These are phyloP conservation scores for Monosiga brevicollis DNA, from an alignment of 78 protist species.

Conservation along the genomic window DNA sequence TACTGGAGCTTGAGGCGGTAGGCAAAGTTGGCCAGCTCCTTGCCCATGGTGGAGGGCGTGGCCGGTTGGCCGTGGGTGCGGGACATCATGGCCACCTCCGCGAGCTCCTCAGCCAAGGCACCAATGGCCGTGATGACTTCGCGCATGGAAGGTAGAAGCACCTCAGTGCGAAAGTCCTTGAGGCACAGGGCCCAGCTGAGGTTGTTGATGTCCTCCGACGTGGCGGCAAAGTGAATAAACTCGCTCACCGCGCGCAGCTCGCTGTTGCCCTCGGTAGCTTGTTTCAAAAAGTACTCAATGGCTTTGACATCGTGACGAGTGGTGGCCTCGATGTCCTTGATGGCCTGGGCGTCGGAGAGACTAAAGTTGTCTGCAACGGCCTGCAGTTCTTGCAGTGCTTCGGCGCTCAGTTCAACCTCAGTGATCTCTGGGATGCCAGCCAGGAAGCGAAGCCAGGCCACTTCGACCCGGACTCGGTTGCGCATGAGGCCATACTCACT, in stretches of 20 bases:
- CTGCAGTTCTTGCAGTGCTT: constrained; percentile 15
- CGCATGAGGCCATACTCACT: constrained; percentile 50
- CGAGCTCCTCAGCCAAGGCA: constrained; percentile 16
- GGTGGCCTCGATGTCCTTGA: constrained; percentile 60
- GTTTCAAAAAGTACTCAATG: constrained; percentile 66
- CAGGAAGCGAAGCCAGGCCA: constrained; percentile 27
- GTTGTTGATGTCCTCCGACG: constrained; percentile 70
- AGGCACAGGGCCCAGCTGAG: constrained; percentile 54
- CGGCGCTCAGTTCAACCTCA: constrained; percentile 11
- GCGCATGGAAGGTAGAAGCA: constrained; percentile 14
- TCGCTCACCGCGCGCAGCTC: constrained; percentile 28
- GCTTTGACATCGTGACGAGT: constrained; percentile 84
- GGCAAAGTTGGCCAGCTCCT: constrained; percentile 64
- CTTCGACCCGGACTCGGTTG: constrained; percentile 47
- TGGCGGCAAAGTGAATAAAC: constrained; percentile 62
- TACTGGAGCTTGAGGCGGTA: constrained; percentile 54
- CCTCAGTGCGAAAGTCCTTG: background rate
- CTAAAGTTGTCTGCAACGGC: constrained; percentile 15
- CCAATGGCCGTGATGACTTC: constrained; percentile 16
- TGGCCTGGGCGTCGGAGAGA: constrained; percentile 35
- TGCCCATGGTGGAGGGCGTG: constrained; percentile 83
- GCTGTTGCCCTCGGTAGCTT: constrained; percentile 11
- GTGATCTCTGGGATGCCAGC: constrained; percentile 24
- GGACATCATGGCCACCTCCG: constrained; percentile 68
- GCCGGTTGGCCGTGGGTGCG: constrained; percentile 91